Conservation (phyloP, 306 rosid genomes). For the Gillenia trifoliata region DNA sequence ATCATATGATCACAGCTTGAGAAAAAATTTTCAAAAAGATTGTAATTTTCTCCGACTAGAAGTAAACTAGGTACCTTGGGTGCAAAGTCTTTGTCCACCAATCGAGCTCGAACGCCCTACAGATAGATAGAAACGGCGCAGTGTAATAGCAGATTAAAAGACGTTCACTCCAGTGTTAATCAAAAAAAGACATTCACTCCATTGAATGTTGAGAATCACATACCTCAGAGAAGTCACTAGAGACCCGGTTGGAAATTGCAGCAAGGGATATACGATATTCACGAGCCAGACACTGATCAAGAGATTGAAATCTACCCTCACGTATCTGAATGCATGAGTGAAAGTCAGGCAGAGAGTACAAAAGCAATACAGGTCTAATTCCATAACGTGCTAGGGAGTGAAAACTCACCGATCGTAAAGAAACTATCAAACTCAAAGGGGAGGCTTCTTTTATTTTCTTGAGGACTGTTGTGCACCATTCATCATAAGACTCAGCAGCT, state of each 20-base stretch:
- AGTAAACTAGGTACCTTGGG: slow-evolving; percentile 57
- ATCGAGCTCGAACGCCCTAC: slow-evolving; percentile 84
- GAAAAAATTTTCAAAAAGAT: neutral
- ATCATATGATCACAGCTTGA: neutral
- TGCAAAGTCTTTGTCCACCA: slow-evolving; percentile 84
- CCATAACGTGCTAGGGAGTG: slow-evolving; percentile 3
- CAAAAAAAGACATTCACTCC: neutral
- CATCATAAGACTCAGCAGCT: slow-evolving; percentile 50
- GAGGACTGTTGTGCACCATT: slow-evolving; percentile 62
- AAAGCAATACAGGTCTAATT: slow-evolving; percentile 15
- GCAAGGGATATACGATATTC: slow-evolving; percentile 71
- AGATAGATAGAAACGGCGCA: slow-evolving; percentile 5
- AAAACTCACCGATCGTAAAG: slow-evolving; percentile 73
- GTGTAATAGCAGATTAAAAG: slow-evolving; percentile 6
- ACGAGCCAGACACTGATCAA: slow-evolving; percentile 77
- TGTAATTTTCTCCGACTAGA: neutral
- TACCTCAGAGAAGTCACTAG: slow-evolving; percentile 83
- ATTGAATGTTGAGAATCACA: slow-evolving; percentile 16
- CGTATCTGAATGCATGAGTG: slow-evolving; percentile 56
- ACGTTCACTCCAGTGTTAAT: neutral
- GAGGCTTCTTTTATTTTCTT: slow-evolving; percentile 71
- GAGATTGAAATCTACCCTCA: slow-evolving; percentile 89
- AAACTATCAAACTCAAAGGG: slow-evolving; percentile 85
- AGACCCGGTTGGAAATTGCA: slow-evolving; percentile 49
- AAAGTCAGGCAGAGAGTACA: slow-evolving; percentile 16